Base-by-base conservation (phyloP, 148 eudicot genomes). In the Pouteria glomerata region DNA sequence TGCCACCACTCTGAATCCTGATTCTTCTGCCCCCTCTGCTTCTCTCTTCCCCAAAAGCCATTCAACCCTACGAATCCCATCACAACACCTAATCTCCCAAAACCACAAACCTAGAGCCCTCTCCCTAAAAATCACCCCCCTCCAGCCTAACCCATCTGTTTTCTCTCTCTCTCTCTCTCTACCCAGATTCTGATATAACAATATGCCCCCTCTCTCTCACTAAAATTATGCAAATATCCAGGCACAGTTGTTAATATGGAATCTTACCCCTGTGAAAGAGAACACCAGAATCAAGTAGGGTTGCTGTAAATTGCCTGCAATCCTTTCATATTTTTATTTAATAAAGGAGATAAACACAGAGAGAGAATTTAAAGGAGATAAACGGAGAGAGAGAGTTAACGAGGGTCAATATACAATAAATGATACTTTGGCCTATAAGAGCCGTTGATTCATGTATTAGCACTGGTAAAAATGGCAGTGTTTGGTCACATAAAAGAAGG, bases 11-110 rank as follows among this genome's bases (percentile, higher is more conserved):
- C 62, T 65, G 81, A 42, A 52, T 61, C 64, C 57, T 73, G 76
- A 63, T 29, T 37, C 63, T 68, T 52, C 71, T 73, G 30, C 62
- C 19, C 14, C 53, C 18, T 48, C 53, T 52, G 16, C 51, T 56
- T n/a, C 48, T 65, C 55, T 61, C 63, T 71, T 73, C 70, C 75
- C 74, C 76, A 65, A 81, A 77, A 69, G 66, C 84, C 81, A 81
- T 81, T 81, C 81, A 77, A 76, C 76, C 71, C 76, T 62, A 65
- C 82, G 82, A 76, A 60, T 66, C 52, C 88, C 87, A 84, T 79
- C 29, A 42, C 84, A 62, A n/a, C n/a, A 79, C 76, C 63, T 30
- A 51, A 57, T 26, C 26, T 73, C 35, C 26, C 34, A 47, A 67
- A 68, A 53, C 66, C 62, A n/a, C 50, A 47, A 65, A 66, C 59